Evolutionary conservation across 208 protist genomes (phyloP), one percentile per base, ranked within the genome.

Genomic region (Spongospora subterranea): DNA sequence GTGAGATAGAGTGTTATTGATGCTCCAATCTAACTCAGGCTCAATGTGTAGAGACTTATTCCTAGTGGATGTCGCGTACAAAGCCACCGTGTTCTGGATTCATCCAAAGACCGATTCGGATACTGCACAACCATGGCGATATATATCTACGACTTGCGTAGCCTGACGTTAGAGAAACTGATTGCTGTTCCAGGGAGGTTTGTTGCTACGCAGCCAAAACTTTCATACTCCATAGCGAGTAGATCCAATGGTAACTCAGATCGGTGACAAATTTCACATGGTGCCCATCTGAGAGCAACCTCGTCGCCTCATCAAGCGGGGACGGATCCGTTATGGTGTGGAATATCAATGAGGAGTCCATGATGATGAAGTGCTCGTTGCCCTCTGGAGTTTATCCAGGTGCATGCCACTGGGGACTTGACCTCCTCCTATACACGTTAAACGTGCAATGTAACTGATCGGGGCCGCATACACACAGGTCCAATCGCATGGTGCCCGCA

Each of bases 91-190:
- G 71, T 43, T 13, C 35, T 82, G 71, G 71, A 82, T n/a, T 35
- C 71, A 13, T 45, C 71, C n/a, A 6, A n/a, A 43, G 35, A 89
- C 40, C 20, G 40, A 20, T 89, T 93, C 64, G 91, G 53, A 17
- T 93, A 93, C 88, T 91, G 89, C 77, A 88, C 91, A 0, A 91
- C 91, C 0, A 89, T 93, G 13, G 90, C 89, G 6, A 88, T 93
- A 0, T 93, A 91, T 60, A 39, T 93, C 0, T 93, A 88, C 77
- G 13, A 88, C 0, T 17, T 90, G 45, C 20, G 76, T 39, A 65
- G 39, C 1, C 76, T 90, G 38, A 50, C 35, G 76, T 64, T 91
- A 17, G 17, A 91, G 32, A 45, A 89, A 45, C 43, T 91, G 38
- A 41, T 91, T 45, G 64, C 90, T 20, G 65, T 32, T 39, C 76